Base-by-base conservation (phyloP, 495 filamentous ascomycete genomes). In the Talaromyces adpressus region DNA sequence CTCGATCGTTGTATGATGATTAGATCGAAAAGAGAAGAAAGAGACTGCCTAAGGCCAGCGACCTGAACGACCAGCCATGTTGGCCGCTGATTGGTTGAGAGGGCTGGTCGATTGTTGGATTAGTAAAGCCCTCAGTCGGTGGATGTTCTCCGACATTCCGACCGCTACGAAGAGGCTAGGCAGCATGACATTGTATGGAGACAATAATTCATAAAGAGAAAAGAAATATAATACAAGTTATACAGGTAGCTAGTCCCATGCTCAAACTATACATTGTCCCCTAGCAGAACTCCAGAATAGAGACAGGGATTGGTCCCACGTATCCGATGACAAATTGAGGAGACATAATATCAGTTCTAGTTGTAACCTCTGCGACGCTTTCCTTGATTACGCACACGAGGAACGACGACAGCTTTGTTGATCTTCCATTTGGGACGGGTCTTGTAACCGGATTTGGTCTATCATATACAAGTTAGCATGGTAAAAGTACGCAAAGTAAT, bases 381-480 rank as follows among this genome's bases (percentile, higher is more conserved):
- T 72, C 89, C 90, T 74, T 91, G 88, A 77, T 92, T 92, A 65
- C 91, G 85, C 60, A 82, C 81, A 63, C 91, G 84, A 47, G 88
- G 81, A 25, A 84, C 84, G 53, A 95, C 89, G 59, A 95, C 89
- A 71, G 85, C 91, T 71, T 87, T 91, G 79, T 93, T 93, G 73
- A 89, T 70, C 65, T 92, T 94, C 76, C 82, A 80, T 69, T 83
- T 83, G 64, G 84, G 86, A 64, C 94, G 86, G 60, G 94, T 98
- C 82, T 98, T 98, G 84, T 90, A 98, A 47, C 94, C 94, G 68
- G 89, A 89, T 85, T 98, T 98, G 72, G 94, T 85, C 93, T 92
- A 30, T 49, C 45, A 53, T 70, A 59, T 11, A 57, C 29, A 12
- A 51, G 71, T 82, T 58, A 82, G 75, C 60, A 70, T 20, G 2